A percentile compares a stretch with the other conserved stretches of the same genome.
Conservation (phyloP, 148 eudicot species). For the Chenopodium berlandieri region DNA sequence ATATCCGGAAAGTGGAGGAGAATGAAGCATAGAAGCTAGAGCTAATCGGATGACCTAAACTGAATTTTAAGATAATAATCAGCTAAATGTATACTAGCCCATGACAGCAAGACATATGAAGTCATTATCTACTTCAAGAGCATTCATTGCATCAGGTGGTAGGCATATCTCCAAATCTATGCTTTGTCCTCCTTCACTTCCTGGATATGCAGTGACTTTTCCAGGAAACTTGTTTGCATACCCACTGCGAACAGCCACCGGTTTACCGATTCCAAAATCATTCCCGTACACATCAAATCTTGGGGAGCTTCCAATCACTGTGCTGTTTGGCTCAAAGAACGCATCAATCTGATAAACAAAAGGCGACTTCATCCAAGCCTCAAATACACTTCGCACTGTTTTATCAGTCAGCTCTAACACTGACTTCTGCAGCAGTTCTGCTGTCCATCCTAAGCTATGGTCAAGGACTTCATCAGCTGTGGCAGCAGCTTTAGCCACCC, state of each 20-base stretch:
- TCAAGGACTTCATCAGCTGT: slow-evolving; percentile 44
- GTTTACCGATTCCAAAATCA: slow-evolving; percentile 67
- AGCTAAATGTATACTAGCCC: not conserved
- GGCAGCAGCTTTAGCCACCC: slow-evolving; percentile 27
- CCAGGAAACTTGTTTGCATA: slow-evolving; percentile 63
- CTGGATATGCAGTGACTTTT: slow-evolving; percentile 60
- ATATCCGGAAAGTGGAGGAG: too few relatives aligned
- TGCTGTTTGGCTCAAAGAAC: slow-evolving; percentile 32
- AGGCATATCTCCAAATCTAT: slow-evolving; percentile 70
- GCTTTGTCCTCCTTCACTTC: slow-evolving; percentile 52
- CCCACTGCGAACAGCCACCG: slow-evolving; percentile 57
- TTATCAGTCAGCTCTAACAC: slow-evolving; percentile 44
- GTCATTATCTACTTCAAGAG: slow-evolving; percentile 47
- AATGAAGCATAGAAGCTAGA: not conserved
- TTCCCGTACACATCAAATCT: slow-evolving; percentile 73
- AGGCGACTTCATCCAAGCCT: slow-evolving; percentile 21
- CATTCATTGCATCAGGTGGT: slow-evolving; percentile 49
- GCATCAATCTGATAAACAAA: slow-evolving; percentile 8
- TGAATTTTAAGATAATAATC: not conserved
- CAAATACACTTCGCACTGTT: not conserved
- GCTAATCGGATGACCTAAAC: not conserved
- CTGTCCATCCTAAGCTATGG: slow-evolving; percentile 44
- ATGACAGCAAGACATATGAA: slow-evolving; percentile 38
- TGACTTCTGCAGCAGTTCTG: slow-evolving; percentile 27
- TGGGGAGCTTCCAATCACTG: slow-evolving; percentile 62